Percentiles rank a stretch among this genome's conserved stretches.
Evolutionary conservation across 495 filamentous ascomycete genomes (phyloP).

Genomic region (Tuber calosporum): DNA sequence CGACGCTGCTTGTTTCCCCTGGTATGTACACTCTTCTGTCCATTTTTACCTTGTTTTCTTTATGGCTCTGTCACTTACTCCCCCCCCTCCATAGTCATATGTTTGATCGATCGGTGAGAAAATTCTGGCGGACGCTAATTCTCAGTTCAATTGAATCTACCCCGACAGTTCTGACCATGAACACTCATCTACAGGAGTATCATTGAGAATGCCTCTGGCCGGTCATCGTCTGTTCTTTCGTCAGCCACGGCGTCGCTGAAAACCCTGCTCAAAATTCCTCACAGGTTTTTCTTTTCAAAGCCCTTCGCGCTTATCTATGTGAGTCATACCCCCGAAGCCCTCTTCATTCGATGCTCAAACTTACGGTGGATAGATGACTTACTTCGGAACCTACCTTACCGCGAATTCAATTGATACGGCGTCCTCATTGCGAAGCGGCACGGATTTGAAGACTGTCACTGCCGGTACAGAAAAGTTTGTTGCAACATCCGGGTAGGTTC

Average conservation of each 20-base stretch:
- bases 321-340: not conserved
- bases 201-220: constrained; percentile 89
- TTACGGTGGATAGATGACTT: constrained; percentile 50
- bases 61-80: not conserved
- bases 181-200: constrained; percentile 58
- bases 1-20: constrained; percentile 77
- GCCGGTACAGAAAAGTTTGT: constrained; percentile 74
- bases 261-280: constrained; percentile 61
- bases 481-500: constrained; percentile 51
- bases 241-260: constrained; percentile 60
- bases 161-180: constrained; percentile 13
- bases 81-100: constrained; percentile 51
- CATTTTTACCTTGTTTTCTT: not conserved
- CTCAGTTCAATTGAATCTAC: not conserved
- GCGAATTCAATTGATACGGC: constrained; percentile 84
- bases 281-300: constrained; percentile 63
- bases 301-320: constrained; percentile 78
- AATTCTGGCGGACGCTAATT: constrained; percentile 10
- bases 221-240: constrained; percentile 55
- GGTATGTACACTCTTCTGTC: constrained; percentile 20
- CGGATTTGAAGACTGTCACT: constrained; percentile 50
- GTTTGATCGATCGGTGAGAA: constrained; percentile 78
- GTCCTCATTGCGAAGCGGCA: constrained; percentile 44
- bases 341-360: not conserved
- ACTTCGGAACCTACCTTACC: constrained; percentile 83